Evolutionary conservation across 140 eudicot species (phyloP), one percentile per base, ranked within the genome.

Genomic region (Senecio squalidus): DNA sequence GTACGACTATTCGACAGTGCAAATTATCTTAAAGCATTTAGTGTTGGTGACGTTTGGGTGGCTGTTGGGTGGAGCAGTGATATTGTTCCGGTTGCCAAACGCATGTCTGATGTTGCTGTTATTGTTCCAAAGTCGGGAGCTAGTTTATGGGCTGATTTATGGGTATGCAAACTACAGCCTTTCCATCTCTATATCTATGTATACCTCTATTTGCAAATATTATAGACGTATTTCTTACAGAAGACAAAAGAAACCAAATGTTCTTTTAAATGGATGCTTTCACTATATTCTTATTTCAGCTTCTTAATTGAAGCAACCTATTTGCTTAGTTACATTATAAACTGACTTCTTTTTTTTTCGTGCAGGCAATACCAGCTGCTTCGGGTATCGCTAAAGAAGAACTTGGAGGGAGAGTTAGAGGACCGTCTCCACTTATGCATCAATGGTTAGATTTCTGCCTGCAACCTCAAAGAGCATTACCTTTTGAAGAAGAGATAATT

Each of bases 51-150:
- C 60, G 82, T 78, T 38, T 92, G 96, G 96, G 96, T 92, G 57
- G 94, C 96, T 34, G 95, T 92, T 80, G 98, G 98, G 4, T 92
- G 98, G 98, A 86, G 96, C 49, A 84, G 84, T 20, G 96, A 92
- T 64, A 80, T 92, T 52, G 73, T 92, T 62, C 95, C 96, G 61
- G 86, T 80, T 65, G 96, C 93, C 64, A 92, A 84, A 75, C 87
- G 94, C 53, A 60, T 82, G 85, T 74, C 96, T 30, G 80, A 84
- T 67, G 75, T 87, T 70, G 80, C 86, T 43, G 98, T 92, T 28
- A 74, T 92, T 52, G 96, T 92, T 68, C 98, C 98, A 29, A 84
- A 84, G 23, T 84, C 96, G 45, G 98, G 98, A 60, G 81, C 96
- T 57, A 87, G 98, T 74, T 76, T 92, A 65, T 92, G 98, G 98